phyloP scores from a whole-genome alignment of 2,329 filamentous ascomycete genomes.

The Colletotrichum karsti region DNA sequence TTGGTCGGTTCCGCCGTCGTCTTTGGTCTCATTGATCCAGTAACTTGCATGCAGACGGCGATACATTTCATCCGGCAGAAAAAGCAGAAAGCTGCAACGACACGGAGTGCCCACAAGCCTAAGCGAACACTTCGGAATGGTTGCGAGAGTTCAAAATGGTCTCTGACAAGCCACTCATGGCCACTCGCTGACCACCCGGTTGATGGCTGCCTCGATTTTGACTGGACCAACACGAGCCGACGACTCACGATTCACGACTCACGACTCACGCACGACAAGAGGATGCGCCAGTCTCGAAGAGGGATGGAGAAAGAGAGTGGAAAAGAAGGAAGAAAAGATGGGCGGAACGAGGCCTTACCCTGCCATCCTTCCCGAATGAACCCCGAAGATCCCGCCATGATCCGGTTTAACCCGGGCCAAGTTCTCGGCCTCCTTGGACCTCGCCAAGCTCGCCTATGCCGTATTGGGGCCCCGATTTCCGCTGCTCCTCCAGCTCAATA shows the following conservation, averaged over 20 bases:
- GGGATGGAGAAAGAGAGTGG: not conserved
- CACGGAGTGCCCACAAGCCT: too few relatives aligned
- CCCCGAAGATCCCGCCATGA: not conserved
- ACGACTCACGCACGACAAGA: not conserved
- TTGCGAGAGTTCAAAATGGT: too few relatives aligned
- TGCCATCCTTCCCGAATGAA: slow-evolving; percentile 1
- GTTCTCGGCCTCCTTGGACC: not conserved
- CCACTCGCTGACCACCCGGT: not conserved
- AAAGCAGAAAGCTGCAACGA: too few relatives aligned
- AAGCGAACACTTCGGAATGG: too few relatives aligned
- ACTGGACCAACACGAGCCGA: not conserved
- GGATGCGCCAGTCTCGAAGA: too few relatives aligned
- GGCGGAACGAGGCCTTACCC: not conserved
- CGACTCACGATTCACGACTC: not conserved
- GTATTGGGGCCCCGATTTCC: not conserved
- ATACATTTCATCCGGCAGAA: too few relatives aligned
- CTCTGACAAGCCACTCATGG: not conserved
- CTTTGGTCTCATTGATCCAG: too few relatives aligned
- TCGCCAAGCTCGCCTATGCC: not conserved
- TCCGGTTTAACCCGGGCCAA: slow-evolving; percentile 8
- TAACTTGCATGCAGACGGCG: too few relatives aligned
- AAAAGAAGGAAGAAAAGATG: not conserved
- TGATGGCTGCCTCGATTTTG: not conserved
- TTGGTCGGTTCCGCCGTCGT: too few relatives aligned
- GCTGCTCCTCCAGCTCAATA: too few relatives aligned